Evolutionary conservation across 257 asterid species (phyloP), one percentile per base, ranked within the genome.

Genomic region (Solanum acaule): DNA sequence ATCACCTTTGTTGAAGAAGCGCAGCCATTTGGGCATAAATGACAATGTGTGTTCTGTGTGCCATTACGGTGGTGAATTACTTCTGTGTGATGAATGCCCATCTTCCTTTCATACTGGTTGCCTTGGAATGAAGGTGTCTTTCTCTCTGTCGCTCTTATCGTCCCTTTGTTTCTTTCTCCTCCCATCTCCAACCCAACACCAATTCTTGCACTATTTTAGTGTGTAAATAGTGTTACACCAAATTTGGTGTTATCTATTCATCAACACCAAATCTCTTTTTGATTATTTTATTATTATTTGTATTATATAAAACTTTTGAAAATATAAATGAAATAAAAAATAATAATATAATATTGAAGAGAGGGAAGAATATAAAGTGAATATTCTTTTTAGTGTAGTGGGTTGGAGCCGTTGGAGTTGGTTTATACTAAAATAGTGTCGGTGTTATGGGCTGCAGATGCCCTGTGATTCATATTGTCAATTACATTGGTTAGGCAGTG

Each of bases 11-110:
- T 87, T 90, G 88, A 78, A 34, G 89, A 93, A 88, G 88, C 86
- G 85, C 59, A 89, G 27, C 37, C 87, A 77, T 61, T 73, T 78
- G 71, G 88, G 52, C 38, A 89, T 29, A 65, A 95, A 90, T 88
- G 98, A 95, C 89, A 87, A 90, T 88, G 91, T 94, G 44, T 95
- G 98, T 90, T 93, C 96, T 70, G 90, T 94, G 86, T 95, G 98
- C 89, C 97, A 94, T 88, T 90, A 79, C 88, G 98, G 98, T 87
- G 98, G 98, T 77, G 96, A 93, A 88, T 89, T 95, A 90, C 46
- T 95, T 86, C 90, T 95, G 87, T 95, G 98, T 72, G 98, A 95
- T 92, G 90, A 63, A 77, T 95, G 98, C 85, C 98, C 98, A 59
- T 95, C 98, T 82, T 91, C 96, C 4, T 95, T 90, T 86, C 98